Base-by-base conservation (phyloP, 1,284 basidiomycete genomes). In the Cystobasidium pallidum region DNA sequence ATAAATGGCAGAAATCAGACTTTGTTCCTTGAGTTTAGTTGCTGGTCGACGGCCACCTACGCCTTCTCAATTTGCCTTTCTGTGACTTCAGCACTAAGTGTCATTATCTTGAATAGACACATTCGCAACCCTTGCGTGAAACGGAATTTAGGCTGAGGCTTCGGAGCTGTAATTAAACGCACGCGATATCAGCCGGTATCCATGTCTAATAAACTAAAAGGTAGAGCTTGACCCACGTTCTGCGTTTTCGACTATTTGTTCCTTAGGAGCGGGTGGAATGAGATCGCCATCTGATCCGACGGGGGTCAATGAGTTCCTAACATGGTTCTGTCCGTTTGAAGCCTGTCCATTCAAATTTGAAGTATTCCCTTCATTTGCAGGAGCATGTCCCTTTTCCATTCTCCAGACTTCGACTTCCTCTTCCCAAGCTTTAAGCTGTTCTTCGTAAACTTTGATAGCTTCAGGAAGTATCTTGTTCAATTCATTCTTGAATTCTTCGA, bases 111-210 rank as follows among this genome's bases (percentile, higher is more conserved):
- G 57, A 68, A 75, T 13, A 78, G 64, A 8, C 73, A 72, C 36
- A 73, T 52, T 11, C 76, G 73, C 74, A 77, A 72, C 19, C 28
- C 2, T 7, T 77, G 75, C 24, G 70, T 75, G 68, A 76, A 74
- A 4, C 66, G 39, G 75, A 78, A 78, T 55, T 76, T 77, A 63
- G 70, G 76, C 47, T 72, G 72, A 4, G 77, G 76, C 49, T 75
- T 73, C 30, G 41, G 43, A n/a, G 61, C 73, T 71, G 39, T 49
- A 30, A 19, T 1, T 6, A 13, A 39, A 39, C 36, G 36, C 36
- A 39, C 13, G 6, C 36, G 13, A 13, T 39, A 39, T 39, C 36
- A 39, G 36, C 13, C 7, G 36, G 36, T 39, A 7, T 7, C 36
- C n/a, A n/a, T n/a, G n/a, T n/a, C n/a, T n/a, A n/a, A n/a, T n/a